These are phyloP conservation scores for Ophiocordyceps camponoti-leonardi DNA, from an alignment of 2,329 filamentous ascomycete species.

Conservation along the genomic window DNA sequence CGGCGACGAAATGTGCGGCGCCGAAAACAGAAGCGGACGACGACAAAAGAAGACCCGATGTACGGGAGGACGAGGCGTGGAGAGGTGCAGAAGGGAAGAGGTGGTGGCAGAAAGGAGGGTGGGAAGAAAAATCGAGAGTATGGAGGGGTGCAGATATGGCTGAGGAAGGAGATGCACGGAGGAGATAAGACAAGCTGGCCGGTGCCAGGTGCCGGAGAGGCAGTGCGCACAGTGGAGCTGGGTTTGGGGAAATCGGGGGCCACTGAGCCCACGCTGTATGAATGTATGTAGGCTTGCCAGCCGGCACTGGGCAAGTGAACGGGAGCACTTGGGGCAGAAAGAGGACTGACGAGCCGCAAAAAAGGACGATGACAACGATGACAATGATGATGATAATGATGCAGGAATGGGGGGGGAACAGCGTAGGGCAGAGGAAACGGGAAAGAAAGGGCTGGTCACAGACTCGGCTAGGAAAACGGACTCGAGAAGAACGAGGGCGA, in stretches of 20 bases:
- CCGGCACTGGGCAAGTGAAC: neutral
- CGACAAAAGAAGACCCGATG: neutral
- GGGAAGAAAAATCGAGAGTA: neutral
- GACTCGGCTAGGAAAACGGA: neutral
- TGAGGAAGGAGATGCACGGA: neutral
- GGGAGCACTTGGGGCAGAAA: neutral
- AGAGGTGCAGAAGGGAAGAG: neutral
- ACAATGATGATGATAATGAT: neutral
- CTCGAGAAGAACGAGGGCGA: neutral
- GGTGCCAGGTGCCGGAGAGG: neutral
- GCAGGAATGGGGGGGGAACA: neutral
- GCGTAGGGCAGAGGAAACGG: neutral
- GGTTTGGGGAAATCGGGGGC: constrained; percentile 1
- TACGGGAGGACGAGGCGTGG: neutral
- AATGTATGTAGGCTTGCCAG: neutral
- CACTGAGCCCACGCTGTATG: neutral
- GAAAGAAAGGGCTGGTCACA: neutral
- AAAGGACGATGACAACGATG: neutral
- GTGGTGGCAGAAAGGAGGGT: neutral
- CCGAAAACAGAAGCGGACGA: neutral
- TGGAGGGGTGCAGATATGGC: neutral
- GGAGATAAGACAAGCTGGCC: neutral
- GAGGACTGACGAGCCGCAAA: neutral
- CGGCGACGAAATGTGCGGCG: constrained; percentile 2
- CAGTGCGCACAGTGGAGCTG: constrained; percentile 1